Base-by-base conservation (phyloP, 345 rosid genomes). In the Populus nigra region DNA sequence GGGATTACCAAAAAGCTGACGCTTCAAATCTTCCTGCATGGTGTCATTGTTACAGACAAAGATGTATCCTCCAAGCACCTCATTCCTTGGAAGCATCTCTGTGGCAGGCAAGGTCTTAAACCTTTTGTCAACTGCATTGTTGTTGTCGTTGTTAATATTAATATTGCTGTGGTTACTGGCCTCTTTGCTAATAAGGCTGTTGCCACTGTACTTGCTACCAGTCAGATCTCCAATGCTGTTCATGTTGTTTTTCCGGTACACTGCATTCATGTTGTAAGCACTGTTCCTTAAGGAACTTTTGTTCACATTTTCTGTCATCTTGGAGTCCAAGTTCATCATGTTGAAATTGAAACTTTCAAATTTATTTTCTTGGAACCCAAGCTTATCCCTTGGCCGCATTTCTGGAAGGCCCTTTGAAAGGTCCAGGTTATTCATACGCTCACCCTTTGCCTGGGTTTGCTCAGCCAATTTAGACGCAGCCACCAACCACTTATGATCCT, bases 11-110 rank as follows among this genome's bases (percentile, higher is more conserved):
- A 96, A 96, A 29, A 96, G 93, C 85, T 90, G 92, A 22, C 95
- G 94, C 84, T 96, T 93, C 80, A 96, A 74, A 72, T 96, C 99
- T 77, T 96, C 99, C 90, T 93, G 97, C 99, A 93, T 96, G 8
- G 99, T 96, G 76, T 96, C 99, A 68, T 96, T 93, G 93, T 93
- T 96, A 74, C 99, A 96, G 45, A 96, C 99, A 83, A 96, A 96
- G 83, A 93, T 92, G 83, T 96, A 96, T 4, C 99, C 99, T 68
- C 99, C 99, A 81, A 96, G 99, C 76, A 92, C 98, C 86, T 96
- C 98, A 66, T 96, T 91, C 70, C 99, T 85, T 0, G 95, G 99
- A 27, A 96, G 97, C 4, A 90, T 93, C 89, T 96, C 99, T 0
- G 96, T 84, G 0, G 98, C 96, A 79, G 99, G 99, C 84, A 96